Evolutionary conservation across 768 basidiomycete genomes (phyloP), one percentile per base, ranked within the genome.

Genomic region (Hericium alpestre): DNA sequence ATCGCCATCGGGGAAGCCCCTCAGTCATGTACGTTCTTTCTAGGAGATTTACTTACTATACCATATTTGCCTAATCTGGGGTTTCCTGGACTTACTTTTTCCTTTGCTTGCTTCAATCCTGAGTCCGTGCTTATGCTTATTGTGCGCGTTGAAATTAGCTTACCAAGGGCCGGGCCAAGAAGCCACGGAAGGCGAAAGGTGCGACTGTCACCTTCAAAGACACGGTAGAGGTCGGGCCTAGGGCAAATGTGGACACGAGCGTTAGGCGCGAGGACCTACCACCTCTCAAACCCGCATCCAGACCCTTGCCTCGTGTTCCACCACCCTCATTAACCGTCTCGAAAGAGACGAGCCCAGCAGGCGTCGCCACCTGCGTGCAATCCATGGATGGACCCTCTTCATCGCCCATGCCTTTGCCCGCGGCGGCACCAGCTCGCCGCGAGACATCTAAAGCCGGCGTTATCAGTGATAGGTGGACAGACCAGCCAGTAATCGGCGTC

Each of bases 21-120:
- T 90, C 76, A 83, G 80, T 72, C 88, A 91, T 83, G 88, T 91
- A 82, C 86, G 88, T 90, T 79, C 80, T 76, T 80, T 82, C 76
- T 75, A 84, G 82, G 81, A 75, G 74, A 71, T 61, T 60, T 59
- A 51, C 51, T 48, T 56, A 57, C 60, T 59, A 48, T 56, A 60
- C 64, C 61, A 63, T 63, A 48, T 54, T 57, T 61, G 38, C 56
- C 55, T 65, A 46, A 23, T 53, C 54, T 64, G 59, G 32, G 32
- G 6, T 32, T 32, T 32, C 32, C 32, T 32, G 32, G 32, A 32
- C 32, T 32, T 32, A 32, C 32, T 32, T 32, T 32, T 32, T 32
- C 32, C 32, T 32, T 32, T 32, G 32, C 32, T 32, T 32, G 32
- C 32, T 32, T 32, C 32, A 32, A 22, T 51, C 49, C 15, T 18